Evolutionary conservation across 2,329 filamentous ascomycete species (phyloP).

Genomic region (Microdochium nivale): DNA sequence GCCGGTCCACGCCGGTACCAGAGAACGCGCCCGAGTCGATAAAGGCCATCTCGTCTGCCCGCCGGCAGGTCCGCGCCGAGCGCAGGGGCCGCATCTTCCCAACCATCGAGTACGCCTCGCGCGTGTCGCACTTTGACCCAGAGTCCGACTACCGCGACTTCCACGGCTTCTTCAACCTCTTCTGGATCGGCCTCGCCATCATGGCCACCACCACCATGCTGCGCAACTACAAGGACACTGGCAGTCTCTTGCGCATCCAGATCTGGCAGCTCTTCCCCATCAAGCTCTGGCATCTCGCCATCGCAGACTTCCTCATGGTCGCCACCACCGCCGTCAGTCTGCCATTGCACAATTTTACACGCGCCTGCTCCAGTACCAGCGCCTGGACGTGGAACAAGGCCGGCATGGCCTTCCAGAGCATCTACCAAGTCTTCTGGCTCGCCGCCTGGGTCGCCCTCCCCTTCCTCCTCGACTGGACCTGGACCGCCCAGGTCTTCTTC

Average conservation of each 20-base stretch:
- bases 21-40: conserved; percentile 89
- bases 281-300: conserved; percentile 78
- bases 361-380: conserved; percentile 30
- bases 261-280: conserved; percentile 85
- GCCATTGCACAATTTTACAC: conserved; percentile 62
- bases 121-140: conserved; percentile 93
- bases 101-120: conserved; percentile 80
- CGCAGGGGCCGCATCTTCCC: conserved; percentile 82
- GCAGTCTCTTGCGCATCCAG: conserved; percentile 72
- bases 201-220: conserved; percentile 95
- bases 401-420: conserved; percentile 76
- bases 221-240: conserved; percentile 89
- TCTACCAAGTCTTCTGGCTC: conserved; percentile 75
- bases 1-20: conserved; percentile 74
- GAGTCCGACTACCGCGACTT: conserved; percentile 89
- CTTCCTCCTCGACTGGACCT: conserved; percentile 82
- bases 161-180: conserved; percentile 93
- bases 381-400: conserved; percentile 65
- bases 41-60: conserved; percentile 74
- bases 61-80: conserved; percentile 74
- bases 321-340: conserved; percentile 62
- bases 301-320: conserved; percentile 83
- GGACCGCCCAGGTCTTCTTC: conserved; percentile 95
- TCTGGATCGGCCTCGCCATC: conserved; percentile 94
- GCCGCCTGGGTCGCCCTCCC: conserved; percentile 76